phyloP scores from a whole-genome alignment of 345 rosid genomes.

The Salix brachista region DNA sequence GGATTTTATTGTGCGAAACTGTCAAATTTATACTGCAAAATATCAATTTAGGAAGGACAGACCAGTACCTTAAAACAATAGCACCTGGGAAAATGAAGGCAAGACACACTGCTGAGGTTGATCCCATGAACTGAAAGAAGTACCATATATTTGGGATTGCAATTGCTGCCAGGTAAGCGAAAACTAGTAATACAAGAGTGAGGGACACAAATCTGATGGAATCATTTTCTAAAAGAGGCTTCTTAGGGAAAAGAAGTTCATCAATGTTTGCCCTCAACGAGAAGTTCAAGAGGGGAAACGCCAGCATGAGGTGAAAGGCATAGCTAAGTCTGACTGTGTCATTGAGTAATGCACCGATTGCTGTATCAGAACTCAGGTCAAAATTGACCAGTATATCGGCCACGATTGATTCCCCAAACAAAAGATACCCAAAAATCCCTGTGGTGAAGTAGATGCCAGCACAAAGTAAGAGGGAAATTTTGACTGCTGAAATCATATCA shows the following conservation, averaged over 20 bases:
- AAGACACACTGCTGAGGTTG: slow-evolving; percentile 74
- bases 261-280: slow-evolving; percentile 64
- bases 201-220: slow-evolving; percentile 48
- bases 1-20: background rate
- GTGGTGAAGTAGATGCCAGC: slow-evolving; percentile 54
- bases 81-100: slow-evolving; percentile 85
- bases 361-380: slow-evolving; percentile 49
- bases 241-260: slow-evolving; percentile 56
- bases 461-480: slow-evolving; percentile 55
- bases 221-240: slow-evolving; percentile 40
- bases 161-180: slow-evolving; percentile 56
- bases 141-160: slow-evolving; percentile 75
- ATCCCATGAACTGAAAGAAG: slow-evolving; percentile 80
- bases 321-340: slow-evolving; percentile 66
- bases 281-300: slow-evolving; percentile 83
- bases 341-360: slow-evolving; percentile 46
- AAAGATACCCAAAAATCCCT: slow-evolving; percentile 72
- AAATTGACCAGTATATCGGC: slow-evolving; percentile 76
- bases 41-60: background rate
- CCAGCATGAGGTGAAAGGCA: slow-evolving; percentile 74
- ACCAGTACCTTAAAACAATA: slow-evolving; percentile 61
- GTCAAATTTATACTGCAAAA: background rate
- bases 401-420: slow-evolving; percentile 75
- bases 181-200: slow-evolving; percentile 39
- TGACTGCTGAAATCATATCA: slow-evolving; percentile 53